Base-by-base conservation (phyloP, 768 basidiomycete genomes). In the Phallus indusiatus region DNA sequence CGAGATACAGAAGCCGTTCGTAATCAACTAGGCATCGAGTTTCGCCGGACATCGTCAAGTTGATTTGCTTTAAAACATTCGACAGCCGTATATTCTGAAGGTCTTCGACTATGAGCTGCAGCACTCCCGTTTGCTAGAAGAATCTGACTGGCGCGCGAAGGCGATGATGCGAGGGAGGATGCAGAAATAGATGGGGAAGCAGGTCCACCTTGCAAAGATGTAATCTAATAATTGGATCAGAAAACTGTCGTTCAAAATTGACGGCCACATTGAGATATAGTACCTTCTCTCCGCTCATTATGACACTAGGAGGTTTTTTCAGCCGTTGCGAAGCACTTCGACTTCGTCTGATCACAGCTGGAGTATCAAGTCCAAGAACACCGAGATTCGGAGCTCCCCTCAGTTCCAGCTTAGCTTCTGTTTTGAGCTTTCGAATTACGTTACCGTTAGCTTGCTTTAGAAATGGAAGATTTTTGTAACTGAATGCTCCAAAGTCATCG, bases 381-480 rank as follows among this genome's bases (percentile, higher is more conserved):
- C 56, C 36, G 34, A 48, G 49, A 8, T 34, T 50, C 11, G 56
- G 11, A 4, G 50, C 34, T 50, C 78, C 70, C 56, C 72, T 75
- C 10, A 17, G 24, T 37, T 73, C 66, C 1, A 85, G 80, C 65
- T 93, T 85, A 5, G 84, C 78, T 63, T 97, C 95, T 1, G 89
- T 90, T 73, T 90, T 88, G 67, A 98, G 78, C 72, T 97, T 96
- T 61, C 91, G 85, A 65, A 99, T 96, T 64, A 98, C 85, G 68
- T 98, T 94, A 72, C 98, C 96, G 70, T 99, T 99, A 17, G 92
- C 94, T 72, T 97, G 94, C 74, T 98, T 99, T 71, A 98, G 75
- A 7, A 96, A 82, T 0, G 92, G 92, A 47, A 97, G 71, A 68
- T 99, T 99, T 78, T 97, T 97, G 81, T 94, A 99, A 72, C 88